phyloP scores from a whole-genome alignment of 2,329 filamentous ascomycete genomes.

The Triangularia verruculosa region DNA sequence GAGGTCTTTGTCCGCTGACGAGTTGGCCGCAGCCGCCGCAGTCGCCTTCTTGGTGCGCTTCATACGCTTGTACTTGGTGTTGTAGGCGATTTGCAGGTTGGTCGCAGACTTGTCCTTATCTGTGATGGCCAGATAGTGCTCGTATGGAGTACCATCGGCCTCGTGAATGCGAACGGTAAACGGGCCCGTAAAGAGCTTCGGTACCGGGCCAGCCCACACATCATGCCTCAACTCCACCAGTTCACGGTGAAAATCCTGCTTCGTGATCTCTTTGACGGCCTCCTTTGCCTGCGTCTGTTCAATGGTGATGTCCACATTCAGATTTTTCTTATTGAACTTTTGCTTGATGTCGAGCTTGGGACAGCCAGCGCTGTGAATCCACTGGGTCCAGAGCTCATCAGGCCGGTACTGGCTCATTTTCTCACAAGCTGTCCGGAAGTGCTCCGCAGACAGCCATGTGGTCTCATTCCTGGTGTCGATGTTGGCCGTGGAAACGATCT shows the following conservation, averaged over 20 bases:
- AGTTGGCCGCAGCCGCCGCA: conserved; percentile 59
- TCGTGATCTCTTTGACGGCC: conserved; percentile 43
- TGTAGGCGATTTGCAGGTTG: conserved; percentile 94
- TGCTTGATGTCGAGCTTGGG: conserved; percentile 84
- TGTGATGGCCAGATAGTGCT: conserved; percentile 95
- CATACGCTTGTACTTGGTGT: conserved; percentile 96
- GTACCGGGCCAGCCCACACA: conserved; percentile 66
- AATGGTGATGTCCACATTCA: conserved; percentile 90
- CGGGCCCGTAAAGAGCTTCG: conserved; percentile 85
- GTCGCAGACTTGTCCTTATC: conserved; percentile 68
- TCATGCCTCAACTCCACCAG: conserved; percentile 74
- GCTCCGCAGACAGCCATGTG: conserved; percentile 36
- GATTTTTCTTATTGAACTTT: conserved; percentile 94
- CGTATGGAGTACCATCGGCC: conserved; percentile 95
- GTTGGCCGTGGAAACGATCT: conserved; percentile 81
- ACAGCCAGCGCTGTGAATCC: conserved; percentile 85
- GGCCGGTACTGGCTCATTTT: conserved; percentile 83
- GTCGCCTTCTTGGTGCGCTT: conserved; percentile 87
- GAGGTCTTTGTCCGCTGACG: conserved; percentile 52
- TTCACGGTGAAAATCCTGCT: conserved; percentile 76
- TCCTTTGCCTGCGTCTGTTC: conserved; percentile 62
- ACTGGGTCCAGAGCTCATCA: conserved; percentile 90
- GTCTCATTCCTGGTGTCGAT: conserved; percentile 42
- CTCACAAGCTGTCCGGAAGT: conserved; percentile 80
- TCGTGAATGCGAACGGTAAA: conserved; percentile 99